Evolutionary conservation across 768 basidiomycete genomes (phyloP), one percentile per base, ranked within the genome.

Genomic region (Mycena vitilis): DNA sequence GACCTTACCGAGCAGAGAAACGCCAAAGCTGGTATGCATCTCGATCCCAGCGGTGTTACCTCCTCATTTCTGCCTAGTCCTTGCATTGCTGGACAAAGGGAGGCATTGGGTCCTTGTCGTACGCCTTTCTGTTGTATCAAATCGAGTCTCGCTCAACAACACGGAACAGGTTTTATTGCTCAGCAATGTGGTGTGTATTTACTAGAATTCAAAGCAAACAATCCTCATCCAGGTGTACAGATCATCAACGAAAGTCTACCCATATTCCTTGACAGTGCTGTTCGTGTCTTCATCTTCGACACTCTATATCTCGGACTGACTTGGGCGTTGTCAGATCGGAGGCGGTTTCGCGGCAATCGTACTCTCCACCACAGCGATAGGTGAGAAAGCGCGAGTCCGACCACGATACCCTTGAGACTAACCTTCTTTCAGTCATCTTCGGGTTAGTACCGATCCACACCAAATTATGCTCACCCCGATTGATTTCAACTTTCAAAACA

Each of bases 81-180:
- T 90, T 40, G 75, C 75, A 12, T 77, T 90, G 18, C 85, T 91
- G 85, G 78, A 82, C 44, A 86, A 83, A 70, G 92, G 94, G 0
- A 87, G 94, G 4, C 95, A 96, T 78, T 96, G 97, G 97, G 95
- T 98, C 15, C 87, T 99, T 11, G 96, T 98, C 59, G 96, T 95
- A 75, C 60, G 84, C 80, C 58, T 9, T 30, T 23, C 7, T 49
- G 8, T 13, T 8, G 1, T 7, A 15, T 11, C 12, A 0, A 9
- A 12, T 23, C 18, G 15, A 45, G 25, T 49, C 22, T 18, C 34
- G 1, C 5, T 20, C 15, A 15, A 6, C 22, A 18, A 20, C 8
- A 8, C 25, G 4, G n/a, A 16, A 11, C 52, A 94, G 93, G 93
- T 95, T 10, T 85, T 99, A 2, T 85, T 99, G 2, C 83, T 98